Conservation (phyloP, 225 moss, liverwort and hornwort species). For the Asterella californica region DNA sequence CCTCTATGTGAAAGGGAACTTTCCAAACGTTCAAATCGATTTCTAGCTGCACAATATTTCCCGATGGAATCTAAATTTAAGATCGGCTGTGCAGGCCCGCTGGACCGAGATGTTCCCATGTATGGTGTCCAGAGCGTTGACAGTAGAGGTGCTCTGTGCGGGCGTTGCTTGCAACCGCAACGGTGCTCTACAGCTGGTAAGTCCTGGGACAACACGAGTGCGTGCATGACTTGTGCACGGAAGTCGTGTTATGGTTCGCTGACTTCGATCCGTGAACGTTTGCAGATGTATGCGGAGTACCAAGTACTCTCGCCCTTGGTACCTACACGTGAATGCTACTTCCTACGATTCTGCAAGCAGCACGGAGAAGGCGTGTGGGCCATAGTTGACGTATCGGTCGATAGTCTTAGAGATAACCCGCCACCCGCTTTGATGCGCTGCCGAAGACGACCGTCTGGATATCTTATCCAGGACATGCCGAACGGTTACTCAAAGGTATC, state of each 20-base stretch:
- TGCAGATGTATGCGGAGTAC: constrained; percentile 83
- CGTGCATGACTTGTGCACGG: constrained; percentile 23
- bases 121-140: constrained; percentile 79
- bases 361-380: constrained; percentile 80
- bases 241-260: neutral
- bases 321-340: constrained; percentile 79
- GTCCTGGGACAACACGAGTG: neutral
- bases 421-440: constrained; percentile 86
- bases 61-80: neutral
- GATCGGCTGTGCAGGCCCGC: constrained; percentile 32
- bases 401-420: constrained; percentile 55
- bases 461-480: constrained; percentile 79
- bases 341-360: constrained; percentile 87
- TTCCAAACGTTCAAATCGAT: too few relatives aligned
- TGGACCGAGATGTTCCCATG: constrained; percentile 98
- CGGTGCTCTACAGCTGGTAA: constrained; percentile 72
- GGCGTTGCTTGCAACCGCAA: constrained; percentile 67
- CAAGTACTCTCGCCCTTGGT: constrained; percentile 81
- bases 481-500: constrained; percentile 80
- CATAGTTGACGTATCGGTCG: constrained; percentile 65
- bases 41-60: too few relatives aligned
- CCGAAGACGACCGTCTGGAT: constrained; percentile 81
- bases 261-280: neutral
- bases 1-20: too few relatives aligned
- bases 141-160: constrained; percentile 71